These are phyloP conservation scores for Hygrophila difformis DNA, from an alignment of 257 asterid genomes.

Conservation along the genomic window DNA sequence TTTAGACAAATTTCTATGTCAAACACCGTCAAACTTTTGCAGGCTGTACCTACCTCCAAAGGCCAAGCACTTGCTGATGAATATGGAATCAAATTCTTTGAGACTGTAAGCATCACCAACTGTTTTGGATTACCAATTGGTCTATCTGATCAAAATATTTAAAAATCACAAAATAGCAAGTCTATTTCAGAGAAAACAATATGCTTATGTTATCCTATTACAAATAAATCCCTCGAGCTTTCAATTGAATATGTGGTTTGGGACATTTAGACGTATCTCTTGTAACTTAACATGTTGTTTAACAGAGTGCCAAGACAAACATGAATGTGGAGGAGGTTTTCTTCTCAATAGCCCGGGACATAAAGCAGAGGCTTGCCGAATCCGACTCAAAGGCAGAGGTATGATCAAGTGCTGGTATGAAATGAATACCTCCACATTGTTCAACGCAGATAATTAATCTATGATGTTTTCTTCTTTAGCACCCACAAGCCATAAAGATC, in stretches of 20 bases:
- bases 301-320: constrained; percentile 94
- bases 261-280: too few relatives aligned
- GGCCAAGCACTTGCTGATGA: constrained; percentile 98
- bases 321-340: constrained; percentile 95
- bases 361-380: constrained; percentile 85
- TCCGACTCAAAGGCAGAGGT: constrained; percentile 79
- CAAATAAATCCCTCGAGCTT: too few relatives aligned
- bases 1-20: too few relatives aligned
- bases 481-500: constrained; percentile 75
- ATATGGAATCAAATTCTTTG: constrained; percentile 86
- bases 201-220: too few relatives aligned
- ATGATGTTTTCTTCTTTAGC: constrained; percentile 16
- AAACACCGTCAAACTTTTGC: constrained; percentile 18
- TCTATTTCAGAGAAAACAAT: too few relatives aligned
- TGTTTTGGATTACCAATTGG: constrained; percentile 5
- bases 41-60: constrained; percentile 91
- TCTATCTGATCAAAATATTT: constrained; percentile 19
- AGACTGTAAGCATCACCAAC: constrained; percentile 58
- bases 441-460: constrained; percentile 11
- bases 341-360: constrained; percentile 90
- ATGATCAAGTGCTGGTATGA: not conserved
- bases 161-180: too few relatives aligned
- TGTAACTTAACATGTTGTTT: constrained; percentile 8
- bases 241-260: too few relatives aligned
- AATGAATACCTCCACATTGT: not conserved